A percentile compares a stretch with the other conserved stretches of the same genome.
These are phyloP conservation scores for Puya raimondii DNA, from an alignment of 176 grass and related monocot species.

Conservation along the genomic window DNA sequence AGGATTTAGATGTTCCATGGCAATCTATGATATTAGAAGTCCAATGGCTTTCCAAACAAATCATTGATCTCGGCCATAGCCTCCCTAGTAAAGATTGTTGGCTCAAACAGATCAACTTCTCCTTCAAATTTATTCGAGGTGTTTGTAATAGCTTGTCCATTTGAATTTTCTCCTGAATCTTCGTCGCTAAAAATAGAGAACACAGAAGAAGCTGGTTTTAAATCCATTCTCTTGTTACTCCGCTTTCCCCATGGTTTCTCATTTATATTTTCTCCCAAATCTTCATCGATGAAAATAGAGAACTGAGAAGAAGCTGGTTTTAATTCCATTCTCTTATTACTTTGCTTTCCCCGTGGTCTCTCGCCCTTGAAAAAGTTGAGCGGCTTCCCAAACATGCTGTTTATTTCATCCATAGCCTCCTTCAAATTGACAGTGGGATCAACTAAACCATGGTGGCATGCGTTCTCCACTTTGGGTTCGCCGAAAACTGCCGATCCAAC, in stretches of 20 bases:
- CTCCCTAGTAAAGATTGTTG: constrained; percentile 63
- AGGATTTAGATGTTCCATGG: neutral
- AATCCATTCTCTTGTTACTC: constrained; percentile 22
- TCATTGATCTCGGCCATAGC: constrained; percentile 86
- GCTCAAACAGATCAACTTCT: constrained; percentile 65
- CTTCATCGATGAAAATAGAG: constrained; percentile 70
- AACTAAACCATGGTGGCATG: constrained; percentile 81
- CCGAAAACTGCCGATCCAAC: constrained; percentile 65
- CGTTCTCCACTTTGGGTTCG: constrained; percentile 77
- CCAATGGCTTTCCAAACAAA: constrained; percentile 75
- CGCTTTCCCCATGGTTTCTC: constrained; percentile 35
- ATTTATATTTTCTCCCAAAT: constrained; percentile 9
- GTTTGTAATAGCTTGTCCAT: constrained; percentile 12
- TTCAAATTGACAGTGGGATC: constrained; percentile 83
- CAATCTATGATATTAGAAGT: constrained; percentile 32
- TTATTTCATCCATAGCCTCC: constrained; percentile 92
- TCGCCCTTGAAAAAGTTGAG: constrained; percentile 46
- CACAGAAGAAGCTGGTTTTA: constrained; percentile 29
- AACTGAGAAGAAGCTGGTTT: constrained; percentile 36
- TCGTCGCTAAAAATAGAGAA: constrained; percentile 76
- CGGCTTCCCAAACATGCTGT: constrained; percentile 83
- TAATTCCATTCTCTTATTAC: constrained; percentile 21
- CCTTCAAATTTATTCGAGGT: constrained; percentile 28
- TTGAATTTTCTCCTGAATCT: constrained; percentile 26
- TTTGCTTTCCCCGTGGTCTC: constrained; percentile 35